Base-by-base conservation (phyloP, 192 early-diverging fungal genomes). In the Umbelopsis isabellina region DNA sequence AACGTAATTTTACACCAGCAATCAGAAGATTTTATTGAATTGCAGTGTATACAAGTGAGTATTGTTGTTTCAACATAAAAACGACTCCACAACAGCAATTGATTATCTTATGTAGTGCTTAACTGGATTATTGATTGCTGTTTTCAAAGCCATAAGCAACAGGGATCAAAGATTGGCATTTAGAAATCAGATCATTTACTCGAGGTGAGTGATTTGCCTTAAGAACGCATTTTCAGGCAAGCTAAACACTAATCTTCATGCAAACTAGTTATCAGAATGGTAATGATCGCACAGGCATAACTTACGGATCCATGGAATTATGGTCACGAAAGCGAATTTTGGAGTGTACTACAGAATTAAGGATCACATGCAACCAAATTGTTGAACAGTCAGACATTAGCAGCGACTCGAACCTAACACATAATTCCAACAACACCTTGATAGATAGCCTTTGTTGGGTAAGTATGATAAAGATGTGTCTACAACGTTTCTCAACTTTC, bases 391-490 rank as follows among this genome's bases (percentile, higher is more conserved):
- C 37, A 61, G 25, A 4, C 6, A 25, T 16, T 2, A 30, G 3
- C 16, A 25, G 16, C 12, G 30, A 35, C 13, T 25, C 27, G 13
- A 35, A 8, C 13, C 12, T 13, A 35, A 30, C 27, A 61, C 27
- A 61, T 0, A 15, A 61, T 61, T 18, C 30, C 11, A 35, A 61
- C 37, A 15, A 25, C 6, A 1, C 6, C 55, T 5, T 61, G 11
- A 61, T 61, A 12, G 55, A 61, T 0, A 61, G 16, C 23, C 55
- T 61, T 61, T 61, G 55, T 35, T 33, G 27, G 30, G 55, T 61
- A 61, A 61, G 55, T 0, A 6, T 33, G 2, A 8, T 61, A 5
- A 20, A 49, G 4, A 10, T 4, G 20, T 16, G 15, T 6, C 20
- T 16, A 20, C 16, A 49, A 49, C 4, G 11, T 35, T 35, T 30